Percentiles rank a stretch among this genome's conserved stretches.
Evolutionary conservation across 345 rosid genomes (phyloP).

Genomic region (Heritiera fomes): DNA sequence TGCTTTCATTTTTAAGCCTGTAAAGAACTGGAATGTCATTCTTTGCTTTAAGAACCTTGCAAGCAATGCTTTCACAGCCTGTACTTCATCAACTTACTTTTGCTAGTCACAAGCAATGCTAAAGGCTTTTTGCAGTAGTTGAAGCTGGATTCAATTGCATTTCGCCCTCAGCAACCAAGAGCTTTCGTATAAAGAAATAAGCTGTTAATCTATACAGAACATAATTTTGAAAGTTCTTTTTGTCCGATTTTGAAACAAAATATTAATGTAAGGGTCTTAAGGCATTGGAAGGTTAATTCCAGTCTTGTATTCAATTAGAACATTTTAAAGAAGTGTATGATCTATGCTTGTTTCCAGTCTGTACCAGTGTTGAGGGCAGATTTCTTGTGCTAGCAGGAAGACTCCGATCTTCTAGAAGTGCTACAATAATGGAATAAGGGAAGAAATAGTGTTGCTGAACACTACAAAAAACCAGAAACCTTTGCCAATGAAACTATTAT

Average conservation of each 20-base stretch:
- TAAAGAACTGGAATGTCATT: too few species aligned
- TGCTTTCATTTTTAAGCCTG: too few species aligned
- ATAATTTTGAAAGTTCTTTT: neutral
- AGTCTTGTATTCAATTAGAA: neutral
- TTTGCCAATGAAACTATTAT: neutral
- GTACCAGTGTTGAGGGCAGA: neutral
- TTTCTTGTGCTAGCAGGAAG: conserved; percentile 12
- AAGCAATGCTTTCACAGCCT: neutral
- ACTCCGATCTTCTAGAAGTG: neutral
- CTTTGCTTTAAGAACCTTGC: neutral
- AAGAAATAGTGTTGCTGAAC: neutral
- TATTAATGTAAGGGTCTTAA: neutral
- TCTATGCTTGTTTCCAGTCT: neutral
- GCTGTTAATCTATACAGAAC: neutral
- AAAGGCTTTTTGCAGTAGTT: neutral
- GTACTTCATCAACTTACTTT: neutral
- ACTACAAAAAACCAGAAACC: neutral
- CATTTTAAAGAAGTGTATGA: neutral
- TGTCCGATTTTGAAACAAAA: neutral
- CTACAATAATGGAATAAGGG: neutral
- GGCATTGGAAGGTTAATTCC: neutral
- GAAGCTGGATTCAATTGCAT: neutral
- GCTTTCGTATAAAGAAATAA: neutral
- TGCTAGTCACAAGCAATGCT: neutral
- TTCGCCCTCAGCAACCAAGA: too few species aligned